These are phyloP conservation scores for Irineochytrium annulatum DNA, from an alignment of 192 early-diverging fungal species.

Conservation along the genomic window DNA sequence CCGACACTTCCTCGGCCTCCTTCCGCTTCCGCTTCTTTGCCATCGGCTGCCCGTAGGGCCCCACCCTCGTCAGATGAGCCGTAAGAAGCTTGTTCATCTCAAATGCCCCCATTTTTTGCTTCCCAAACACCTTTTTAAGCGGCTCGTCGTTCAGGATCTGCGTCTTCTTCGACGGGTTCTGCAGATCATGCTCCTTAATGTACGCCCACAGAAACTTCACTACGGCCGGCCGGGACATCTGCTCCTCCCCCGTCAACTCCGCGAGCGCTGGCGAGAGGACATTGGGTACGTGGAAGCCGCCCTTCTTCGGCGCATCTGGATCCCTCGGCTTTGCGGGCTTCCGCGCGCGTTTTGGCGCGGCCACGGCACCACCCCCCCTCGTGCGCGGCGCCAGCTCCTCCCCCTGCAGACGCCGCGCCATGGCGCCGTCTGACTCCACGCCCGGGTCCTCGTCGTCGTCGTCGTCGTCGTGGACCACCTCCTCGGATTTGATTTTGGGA, in stretches of 20 bases:
- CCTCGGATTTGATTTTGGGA: slow-evolving; percentile 22
- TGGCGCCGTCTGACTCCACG: slow-evolving; percentile 4
- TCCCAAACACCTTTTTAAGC: slow-evolving; percentile 34
- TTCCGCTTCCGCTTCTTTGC: slow-evolving; percentile 20
- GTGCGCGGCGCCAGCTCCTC: too few species aligned
- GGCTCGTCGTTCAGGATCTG: slow-evolving; percentile 35
- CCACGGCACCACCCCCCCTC: too few species aligned
- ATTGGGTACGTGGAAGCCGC: too few species aligned
- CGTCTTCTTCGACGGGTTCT: slow-evolving; percentile 43
- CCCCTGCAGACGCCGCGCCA: too few species aligned
- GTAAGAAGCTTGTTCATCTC: slow-evolving; percentile 47
- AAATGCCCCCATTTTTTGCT: slow-evolving; percentile 24
- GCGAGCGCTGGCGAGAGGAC: too few species aligned
- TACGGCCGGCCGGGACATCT: slow-evolving; percentile 33
- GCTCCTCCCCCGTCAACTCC: slow-evolving; percentile 7
- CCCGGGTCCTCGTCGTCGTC: slow-evolving; percentile 19
- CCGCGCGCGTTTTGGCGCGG: too few species aligned
- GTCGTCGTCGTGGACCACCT: slow-evolving; percentile 25
- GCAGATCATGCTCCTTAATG: slow-evolving; percentile 40
- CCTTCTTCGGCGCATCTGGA: too few species aligned
- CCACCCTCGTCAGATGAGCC: slow-evolving; percentile 39
- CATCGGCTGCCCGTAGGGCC: too few species aligned
- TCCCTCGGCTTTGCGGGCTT: too few species aligned
- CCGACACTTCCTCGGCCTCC: slow-evolving; percentile 22
- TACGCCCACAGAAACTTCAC: slow-evolving; percentile 48